phyloP scores from a whole-genome alignment of 108 stramenopile species.

The Skeletonema marinoi region DNA sequence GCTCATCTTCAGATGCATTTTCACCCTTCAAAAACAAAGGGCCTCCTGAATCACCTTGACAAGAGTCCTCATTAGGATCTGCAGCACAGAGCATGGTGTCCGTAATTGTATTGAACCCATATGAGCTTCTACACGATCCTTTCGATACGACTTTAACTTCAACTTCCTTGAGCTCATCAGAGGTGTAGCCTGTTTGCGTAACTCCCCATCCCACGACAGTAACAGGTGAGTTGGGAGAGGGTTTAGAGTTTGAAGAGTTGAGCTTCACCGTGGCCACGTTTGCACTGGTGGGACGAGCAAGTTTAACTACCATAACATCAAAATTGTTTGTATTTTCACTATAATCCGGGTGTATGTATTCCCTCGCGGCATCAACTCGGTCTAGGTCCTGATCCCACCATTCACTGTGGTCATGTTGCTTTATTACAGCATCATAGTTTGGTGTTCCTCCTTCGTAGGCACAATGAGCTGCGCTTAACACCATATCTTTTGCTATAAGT shows the following conservation, averaged over 20 bases:
- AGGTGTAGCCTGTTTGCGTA: not conserved
- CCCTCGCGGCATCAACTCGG: not conserved
- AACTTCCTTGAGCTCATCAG: constrained; percentile 1
- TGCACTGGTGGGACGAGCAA: not conserved
- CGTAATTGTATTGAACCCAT: not conserved
- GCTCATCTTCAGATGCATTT: not conserved
- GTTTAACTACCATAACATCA: not conserved
- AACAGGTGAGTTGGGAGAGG: not conserved
- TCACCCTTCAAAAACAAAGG: constrained; percentile 41
- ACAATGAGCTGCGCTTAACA: constrained; percentile 53
- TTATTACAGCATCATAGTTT: not conserved
- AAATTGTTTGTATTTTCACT: not conserved
- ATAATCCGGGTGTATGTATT: not conserved
- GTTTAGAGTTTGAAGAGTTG: not conserved
- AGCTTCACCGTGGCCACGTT: not conserved
- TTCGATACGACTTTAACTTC: constrained; percentile 2
- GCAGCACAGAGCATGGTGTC: constrained; percentile 16
- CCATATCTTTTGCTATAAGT: constrained; percentile 49
- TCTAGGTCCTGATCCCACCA: not conserved
- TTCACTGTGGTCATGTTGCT: not conserved
- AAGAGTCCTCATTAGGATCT: constrained; percentile 2
- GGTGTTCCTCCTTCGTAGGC: not conserved
- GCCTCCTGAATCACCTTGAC: constrained; percentile 37
- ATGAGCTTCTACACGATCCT: not conserved
- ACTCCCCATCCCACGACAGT: constrained; percentile 21